Conservation (phyloP, 441 rosid genomes). For the Populus hybrid region DNA sequence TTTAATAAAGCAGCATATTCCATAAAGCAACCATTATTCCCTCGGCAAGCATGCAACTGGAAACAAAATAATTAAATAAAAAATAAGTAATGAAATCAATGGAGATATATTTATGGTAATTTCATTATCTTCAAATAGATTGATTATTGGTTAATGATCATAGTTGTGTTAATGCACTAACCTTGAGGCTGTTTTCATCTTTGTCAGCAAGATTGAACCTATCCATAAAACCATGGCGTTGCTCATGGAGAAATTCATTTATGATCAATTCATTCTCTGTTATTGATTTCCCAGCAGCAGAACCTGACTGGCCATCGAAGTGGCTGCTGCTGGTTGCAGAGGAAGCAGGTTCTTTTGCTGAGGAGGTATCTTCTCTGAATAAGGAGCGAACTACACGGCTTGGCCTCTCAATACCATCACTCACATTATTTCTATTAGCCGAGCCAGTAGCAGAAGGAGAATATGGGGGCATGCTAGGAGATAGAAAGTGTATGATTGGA, state of each 20-base stretch:
- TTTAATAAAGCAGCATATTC: conserved; percentile 17
- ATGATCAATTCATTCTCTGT: conserved; percentile 78
- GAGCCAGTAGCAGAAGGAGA: neutral
- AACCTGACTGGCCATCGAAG: conserved; percentile 26
- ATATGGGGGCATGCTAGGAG: conserved; percentile 31
- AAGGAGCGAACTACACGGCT: conserved; percentile 57
- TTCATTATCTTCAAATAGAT: neutral
- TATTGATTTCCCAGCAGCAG: conserved; percentile 26
- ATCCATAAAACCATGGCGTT: conserved; percentile 38
- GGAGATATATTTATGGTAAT: neutral
- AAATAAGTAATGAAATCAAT: too few relatives aligned
- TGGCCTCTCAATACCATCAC: conserved; percentile 35
- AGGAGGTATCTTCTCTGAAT: conserved; percentile 39
- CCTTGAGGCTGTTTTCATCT: conserved; percentile 51
- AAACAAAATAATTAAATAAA: neutral
- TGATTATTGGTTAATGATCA: neutral
- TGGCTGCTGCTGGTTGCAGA: conserved; percentile 26
- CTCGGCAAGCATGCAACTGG: neutral
- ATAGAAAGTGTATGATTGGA: conserved; percentile 33
- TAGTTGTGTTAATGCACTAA: conserved; percentile 31
- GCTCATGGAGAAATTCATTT: conserved; percentile 66
- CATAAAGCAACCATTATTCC: neutral
- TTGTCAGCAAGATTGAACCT: conserved; percentile 33
- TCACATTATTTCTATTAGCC: conserved; percentile 26
- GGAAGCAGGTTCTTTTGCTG: neutral